phyloP scores from a whole-genome alignment of 768 basidiomycete species.

The Pulveroboletus sp. region DNA sequence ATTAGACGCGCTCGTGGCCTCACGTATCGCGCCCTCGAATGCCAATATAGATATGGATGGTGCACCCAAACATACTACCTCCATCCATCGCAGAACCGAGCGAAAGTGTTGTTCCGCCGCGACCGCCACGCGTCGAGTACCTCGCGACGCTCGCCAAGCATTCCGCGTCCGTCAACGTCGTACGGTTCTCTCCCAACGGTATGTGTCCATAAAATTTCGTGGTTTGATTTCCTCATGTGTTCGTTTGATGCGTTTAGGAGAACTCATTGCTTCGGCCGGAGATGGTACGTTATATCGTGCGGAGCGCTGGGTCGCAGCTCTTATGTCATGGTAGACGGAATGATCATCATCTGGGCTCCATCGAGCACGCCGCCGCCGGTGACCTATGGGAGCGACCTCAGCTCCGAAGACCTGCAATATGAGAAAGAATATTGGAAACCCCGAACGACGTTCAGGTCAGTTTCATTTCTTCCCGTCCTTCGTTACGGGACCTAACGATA shows the following conservation, averaged over 20 bases:
- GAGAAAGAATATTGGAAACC: slow-evolving; percentile 98
- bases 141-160: slow-evolving; percentile 91
- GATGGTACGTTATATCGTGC: slow-evolving; percentile 62
- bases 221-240: slow-evolving; percentile 1
- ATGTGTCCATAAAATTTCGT: slow-evolving; percentile 20
- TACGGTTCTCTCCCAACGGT: slow-evolving; percentile 95
- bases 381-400: slow-evolving; percentile 81
- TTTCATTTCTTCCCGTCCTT: neutral
- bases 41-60: slow-evolving; percentile 77
- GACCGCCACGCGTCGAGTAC: slow-evolving; percentile 90
- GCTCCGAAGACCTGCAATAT: slow-evolving; percentile 71
- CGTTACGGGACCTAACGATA: slow-evolving; percentile 2
- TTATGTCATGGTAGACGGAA: slow-evolving; percentile 67
- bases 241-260: slow-evolving; percentile 47
- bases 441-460: slow-evolving; percentile 76
- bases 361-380: slow-evolving; percentile 65
- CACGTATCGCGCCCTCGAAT: slow-evolving; percentile 7
- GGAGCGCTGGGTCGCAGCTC: neutral
- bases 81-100: slow-evolving; percentile 44
- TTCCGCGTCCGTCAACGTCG: slow-evolving; percentile 93
- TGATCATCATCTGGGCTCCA: slow-evolving; percentile 94
- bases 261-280: slow-evolving; percentile 91
- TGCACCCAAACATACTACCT: slow-evolving; percentile 85
- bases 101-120: slow-evolving; percentile 35
- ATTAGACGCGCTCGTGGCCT: slow-evolving; percentile 11